A percentile compares a stretch with the other conserved stretches of the same genome.
These are phyloP conservation scores for Drosera spatulata DNA, from an alignment of 179 eudicot genomes.

Conservation along the genomic window DNA sequence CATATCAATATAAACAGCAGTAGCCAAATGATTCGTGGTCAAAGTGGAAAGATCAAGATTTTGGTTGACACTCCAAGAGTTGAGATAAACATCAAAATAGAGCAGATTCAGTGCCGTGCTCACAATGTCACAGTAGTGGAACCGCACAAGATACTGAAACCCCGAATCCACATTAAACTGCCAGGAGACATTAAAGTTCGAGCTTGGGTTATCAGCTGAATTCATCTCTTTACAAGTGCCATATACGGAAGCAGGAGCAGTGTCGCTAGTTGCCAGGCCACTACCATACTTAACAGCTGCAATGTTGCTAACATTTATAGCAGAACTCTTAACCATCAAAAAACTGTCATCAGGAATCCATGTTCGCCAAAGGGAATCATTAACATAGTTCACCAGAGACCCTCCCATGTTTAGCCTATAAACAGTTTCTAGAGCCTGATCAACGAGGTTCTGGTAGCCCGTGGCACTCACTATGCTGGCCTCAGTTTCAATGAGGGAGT, in stretches of 20 bases:
- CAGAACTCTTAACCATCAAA: constrained; percentile 22
- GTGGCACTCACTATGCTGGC: constrained; percentile 31
- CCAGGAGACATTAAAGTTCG: constrained; percentile 69
- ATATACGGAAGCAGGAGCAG: constrained; percentile 27
- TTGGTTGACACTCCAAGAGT: constrained; percentile 47
- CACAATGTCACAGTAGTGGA: constrained; percentile 80
- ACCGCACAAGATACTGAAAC: constrained; percentile 40
- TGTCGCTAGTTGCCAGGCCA: constrained; percentile 30
- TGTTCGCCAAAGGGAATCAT: constrained; percentile 59
- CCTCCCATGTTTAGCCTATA: constrained; percentile 80
- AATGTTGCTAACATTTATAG: constrained; percentile 17
- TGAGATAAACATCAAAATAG: constrained; percentile 63
- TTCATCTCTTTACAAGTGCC: constrained; percentile 25
- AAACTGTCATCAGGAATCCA: constrained; percentile 56
- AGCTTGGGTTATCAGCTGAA: constrained; percentile 18
- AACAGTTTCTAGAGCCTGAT: constrained; percentile 47
- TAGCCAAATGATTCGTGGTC: constrained; percentile 20
- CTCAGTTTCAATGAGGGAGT: constrained; percentile 44
- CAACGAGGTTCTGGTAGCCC: constrained; percentile 20
- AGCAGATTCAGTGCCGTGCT: constrained; percentile 53
- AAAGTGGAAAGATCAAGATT: constrained; percentile 56
- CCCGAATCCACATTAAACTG: constrained; percentile 36
- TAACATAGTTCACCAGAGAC: constrained; percentile 26
- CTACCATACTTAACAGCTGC: constrained; percentile 38
- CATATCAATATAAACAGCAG: constrained; percentile 31